Evolutionary conservation across 148 eudicot species (phyloP).

Genomic region (Selenicereus undatus): DNA sequence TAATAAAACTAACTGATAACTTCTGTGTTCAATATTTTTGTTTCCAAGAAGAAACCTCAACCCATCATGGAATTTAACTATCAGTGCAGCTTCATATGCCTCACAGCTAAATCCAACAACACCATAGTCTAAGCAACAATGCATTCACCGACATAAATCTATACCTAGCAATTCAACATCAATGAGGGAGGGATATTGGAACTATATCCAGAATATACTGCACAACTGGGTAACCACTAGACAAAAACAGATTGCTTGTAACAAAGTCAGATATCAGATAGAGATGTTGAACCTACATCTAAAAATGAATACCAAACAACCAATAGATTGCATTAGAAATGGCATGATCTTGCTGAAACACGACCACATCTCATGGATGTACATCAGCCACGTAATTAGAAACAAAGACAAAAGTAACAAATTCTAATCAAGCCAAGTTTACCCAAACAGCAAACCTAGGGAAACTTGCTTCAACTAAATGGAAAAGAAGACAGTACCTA

Average conservation of each 20-base stretch:
- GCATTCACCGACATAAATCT: too few species aligned
- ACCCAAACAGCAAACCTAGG: neutral
- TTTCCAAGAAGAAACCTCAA: neutral
- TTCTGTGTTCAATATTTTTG: neutral
- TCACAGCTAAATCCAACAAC: too few species aligned
- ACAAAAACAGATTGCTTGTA: neutral
- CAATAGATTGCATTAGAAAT: neutral
- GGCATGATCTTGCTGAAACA: neutral
- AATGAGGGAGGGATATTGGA: neutral
- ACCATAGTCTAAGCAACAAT: too few species aligned
- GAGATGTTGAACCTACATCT: neutral
- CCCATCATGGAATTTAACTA: neutral
- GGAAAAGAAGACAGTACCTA: conserved; percentile 37
- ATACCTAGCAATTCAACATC: neutral
- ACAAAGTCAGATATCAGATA: neutral
- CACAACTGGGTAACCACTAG: neutral
- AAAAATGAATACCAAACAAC: neutral
- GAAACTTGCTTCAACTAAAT: neutral
- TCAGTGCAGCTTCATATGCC: neutral
- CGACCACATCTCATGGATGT: neutral
- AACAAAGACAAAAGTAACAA: neutral
- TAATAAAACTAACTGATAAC: neutral
- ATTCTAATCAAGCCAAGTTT: neutral
- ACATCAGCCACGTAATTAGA: neutral
- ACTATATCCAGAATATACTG: neutral